These are phyloP conservation scores for Chrysochromulina parva DNA, from an alignment of 78 protist species.

Conservation along the genomic window DNA sequence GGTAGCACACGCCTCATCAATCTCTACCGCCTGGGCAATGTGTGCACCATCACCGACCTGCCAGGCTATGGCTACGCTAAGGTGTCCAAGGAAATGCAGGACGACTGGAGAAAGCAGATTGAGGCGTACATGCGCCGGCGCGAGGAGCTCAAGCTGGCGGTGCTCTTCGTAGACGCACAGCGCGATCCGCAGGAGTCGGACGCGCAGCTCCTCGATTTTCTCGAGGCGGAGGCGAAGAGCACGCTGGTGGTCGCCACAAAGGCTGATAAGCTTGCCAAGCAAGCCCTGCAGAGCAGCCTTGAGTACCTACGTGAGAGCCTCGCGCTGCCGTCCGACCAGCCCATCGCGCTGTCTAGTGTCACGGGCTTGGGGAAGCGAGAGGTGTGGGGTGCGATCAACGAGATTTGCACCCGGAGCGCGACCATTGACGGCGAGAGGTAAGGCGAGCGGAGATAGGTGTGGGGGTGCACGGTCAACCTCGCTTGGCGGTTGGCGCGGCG, in stretches of 20 bases:
- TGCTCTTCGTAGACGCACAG: background rate
- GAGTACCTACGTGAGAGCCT: too few species aligned
- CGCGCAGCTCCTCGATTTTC: background rate
- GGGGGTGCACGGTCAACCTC: too few species aligned
- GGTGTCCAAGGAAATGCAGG: background rate
- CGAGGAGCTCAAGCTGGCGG: background rate
- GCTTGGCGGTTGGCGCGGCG: too few species aligned
- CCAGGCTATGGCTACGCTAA: background rate
- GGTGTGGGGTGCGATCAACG: too few species aligned
- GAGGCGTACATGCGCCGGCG: background rate
- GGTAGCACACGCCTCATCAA: background rate
- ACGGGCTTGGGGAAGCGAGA: too few species aligned
- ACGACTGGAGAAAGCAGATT: background rate
- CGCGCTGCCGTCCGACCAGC: too few species aligned
- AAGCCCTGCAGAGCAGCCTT: too few species aligned
- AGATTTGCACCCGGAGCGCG: too few species aligned
- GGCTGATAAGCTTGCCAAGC: background rate
- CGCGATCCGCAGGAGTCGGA: background rate
- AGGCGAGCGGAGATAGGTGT: too few species aligned
- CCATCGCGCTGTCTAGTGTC: too few species aligned
- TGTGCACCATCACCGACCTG: background rate
- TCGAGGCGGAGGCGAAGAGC: background rate
- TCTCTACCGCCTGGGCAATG: background rate
- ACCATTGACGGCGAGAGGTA: too few species aligned
- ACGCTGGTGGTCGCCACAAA: background rate